Evolutionary conservation across 225 moss, liverwort and hornwort species (phyloP).

Genomic region (Pseudoscleropodium purum): DNA sequence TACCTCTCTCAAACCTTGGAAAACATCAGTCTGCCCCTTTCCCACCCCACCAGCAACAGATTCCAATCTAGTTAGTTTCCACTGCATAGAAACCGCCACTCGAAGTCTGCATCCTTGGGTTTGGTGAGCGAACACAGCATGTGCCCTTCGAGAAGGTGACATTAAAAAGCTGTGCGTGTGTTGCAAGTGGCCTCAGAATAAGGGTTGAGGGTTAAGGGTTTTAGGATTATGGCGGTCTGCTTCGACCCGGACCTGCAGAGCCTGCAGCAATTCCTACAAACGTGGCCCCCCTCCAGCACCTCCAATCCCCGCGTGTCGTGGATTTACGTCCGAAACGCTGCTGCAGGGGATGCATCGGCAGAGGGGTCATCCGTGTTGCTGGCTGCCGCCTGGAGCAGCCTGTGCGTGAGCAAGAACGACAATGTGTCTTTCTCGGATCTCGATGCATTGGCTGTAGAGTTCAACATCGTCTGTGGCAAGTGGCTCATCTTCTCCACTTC

Average conservation of each 20-base stretch:
- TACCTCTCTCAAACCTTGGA: neutral
- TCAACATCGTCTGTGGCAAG: constrained; percentile 7
- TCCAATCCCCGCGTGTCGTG: neutral
- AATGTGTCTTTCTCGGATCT: neutral
- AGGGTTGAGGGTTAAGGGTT: neutral
- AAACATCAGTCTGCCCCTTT: neutral
- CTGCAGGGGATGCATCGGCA: neutral
- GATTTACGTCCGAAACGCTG: neutral
- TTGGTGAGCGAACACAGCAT: neutral
- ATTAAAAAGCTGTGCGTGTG: neutral
- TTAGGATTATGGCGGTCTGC: neutral
- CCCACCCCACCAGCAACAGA: neutral
- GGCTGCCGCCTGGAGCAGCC: neutral
- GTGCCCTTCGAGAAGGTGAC: neutral
- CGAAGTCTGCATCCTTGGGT: neutral
- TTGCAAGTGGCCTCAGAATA: neutral
- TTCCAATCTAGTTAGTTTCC: neutral
- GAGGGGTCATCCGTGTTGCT: neutral
- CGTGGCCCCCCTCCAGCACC: constrained; percentile 7
- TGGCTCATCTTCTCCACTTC: constrained; percentile 20
- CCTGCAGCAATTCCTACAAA: neutral
- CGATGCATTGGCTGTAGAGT: constrained; percentile 4
- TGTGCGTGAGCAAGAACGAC: constrained; percentile 9
- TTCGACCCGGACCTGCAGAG: neutral
- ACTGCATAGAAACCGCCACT: neutral